Percentiles rank a stretch among this genome's conserved stretches.
Conservation (phyloP, 2,329 filamentous ascomycete species). For the Fusarium sp. region DNA sequence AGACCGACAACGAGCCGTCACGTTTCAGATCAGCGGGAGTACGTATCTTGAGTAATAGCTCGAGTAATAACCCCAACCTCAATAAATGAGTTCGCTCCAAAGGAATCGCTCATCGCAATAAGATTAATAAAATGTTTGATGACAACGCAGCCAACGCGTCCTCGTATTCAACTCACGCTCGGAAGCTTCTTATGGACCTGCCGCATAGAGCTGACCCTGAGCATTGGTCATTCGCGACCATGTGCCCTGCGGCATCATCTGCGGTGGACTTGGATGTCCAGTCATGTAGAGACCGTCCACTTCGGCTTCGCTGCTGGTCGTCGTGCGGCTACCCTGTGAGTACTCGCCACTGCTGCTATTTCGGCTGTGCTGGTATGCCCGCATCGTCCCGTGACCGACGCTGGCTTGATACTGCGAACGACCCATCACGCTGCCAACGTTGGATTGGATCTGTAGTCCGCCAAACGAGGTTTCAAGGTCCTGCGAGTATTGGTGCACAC, state of each 20-base stretch:
- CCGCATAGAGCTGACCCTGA: slow-evolving; percentile 36
- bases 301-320: slow-evolving; percentile 47
- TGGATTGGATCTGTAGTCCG: slow-evolving; percentile 35
- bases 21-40: slow-evolving; percentile 19
- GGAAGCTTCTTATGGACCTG: slow-evolving; percentile 30
- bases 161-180: not conserved
- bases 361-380: slow-evolving; percentile 46
- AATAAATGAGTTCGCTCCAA: slow-evolving; percentile 15
- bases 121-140: slow-evolving; percentile 10
- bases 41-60: not conserved
- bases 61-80: not conserved
- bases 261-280: slow-evolving; percentile 38
- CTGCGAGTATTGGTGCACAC: slow-evolving; percentile 61
- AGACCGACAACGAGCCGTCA: slow-evolving; percentile 8
- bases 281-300: slow-evolving; percentile 36
- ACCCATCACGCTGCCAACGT: slow-evolving; percentile 17
- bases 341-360: slow-evolving; percentile 51
- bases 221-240: slow-evolving; percentile 38
- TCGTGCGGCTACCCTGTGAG: slow-evolving; percentile 51
- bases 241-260: slow-evolving; percentile 30
- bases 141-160: not conserved
- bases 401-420: slow-evolving; percentile 33
- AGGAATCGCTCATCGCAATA: slow-evolving; percentile 10
- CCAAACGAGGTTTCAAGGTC: slow-evolving; percentile 46
- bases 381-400: slow-evolving; percentile 47